Evolutionary conservation across 129 eudicot species (phyloP), one percentile per base, ranked within the genome.

Genomic region (Tagetes patula): DNA sequence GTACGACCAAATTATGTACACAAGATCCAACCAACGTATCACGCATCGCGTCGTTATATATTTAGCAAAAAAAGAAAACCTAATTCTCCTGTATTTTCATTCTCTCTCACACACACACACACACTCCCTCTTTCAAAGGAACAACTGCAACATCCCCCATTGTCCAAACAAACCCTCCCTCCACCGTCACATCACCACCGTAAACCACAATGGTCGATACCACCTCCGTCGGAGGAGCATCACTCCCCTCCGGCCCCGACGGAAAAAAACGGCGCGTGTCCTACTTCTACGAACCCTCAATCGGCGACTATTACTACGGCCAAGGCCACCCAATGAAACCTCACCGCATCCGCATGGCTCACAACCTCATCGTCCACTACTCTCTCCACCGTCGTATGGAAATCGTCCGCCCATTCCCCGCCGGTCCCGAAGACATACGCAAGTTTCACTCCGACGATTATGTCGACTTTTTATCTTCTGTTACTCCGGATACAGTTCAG

Each of bases 251-350:
- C 27, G 85, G 90, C 3, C 83, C 87, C 2, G 96, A 93, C 82
- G 96, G 80, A 6, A 78, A 56, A n/a, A 87, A 89, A 71, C 96
- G 98, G 49, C 93, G 94, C 1, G 98, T 92, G 1, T 68, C 95
- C 0, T 92, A 92, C 89, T 92, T 92, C 81, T 92, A 89, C 84
- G 98, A 92, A 64, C 96, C 98, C 34, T 63, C 94, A 50, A 85
- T 92, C 82, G 95, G 98, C 63, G 87, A 89, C 74, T 92, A 87
- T 81, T 92, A 89, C 75, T 92, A 92, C 81, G 98, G 98, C 45
- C 95, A 92, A 75, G 96, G 96, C 72, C 98, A 92, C 82, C 98
- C 95, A 0, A 92, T 92, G 98, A 92, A 92, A 56, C 98, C 98
- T 46, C 96, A 92, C 85, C 87, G 96, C 1, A 89, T 92, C 70